Base-by-base conservation (phyloP, 192 early-diverging fungal species). In the Coemansia umbellata region DNA sequence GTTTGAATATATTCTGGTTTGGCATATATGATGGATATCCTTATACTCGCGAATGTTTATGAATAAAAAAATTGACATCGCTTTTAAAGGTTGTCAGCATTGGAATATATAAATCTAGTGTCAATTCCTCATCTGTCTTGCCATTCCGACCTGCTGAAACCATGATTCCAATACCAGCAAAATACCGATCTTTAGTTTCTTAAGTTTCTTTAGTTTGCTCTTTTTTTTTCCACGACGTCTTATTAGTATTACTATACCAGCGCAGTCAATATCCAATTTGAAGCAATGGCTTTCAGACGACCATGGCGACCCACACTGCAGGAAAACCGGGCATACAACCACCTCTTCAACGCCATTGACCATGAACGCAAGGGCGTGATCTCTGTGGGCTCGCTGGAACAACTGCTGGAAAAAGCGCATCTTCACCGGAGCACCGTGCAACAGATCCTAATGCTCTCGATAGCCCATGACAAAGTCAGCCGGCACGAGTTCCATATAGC, bases 241-340 rank as follows among this genome's bases (percentile, higher is more conserved):
- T 39, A 18, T 2, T 18, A n/a, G 3, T 18, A 6, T 39, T 39
- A 5, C 3, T 7, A 39, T 18, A 39, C 4, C 4, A 39, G 15
- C 37, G 4, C 10, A 39, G 21, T n/a, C 37, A 18, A 6, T 7
- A 39, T 39, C 21, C 5, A 39, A 39, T 39, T 2, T 39, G 3
- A 18, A 6, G 37, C 10, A 18, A 10, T 39, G 13, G 21, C 27
- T 18, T 41, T 30, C 40, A 22, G 32, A 22, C 63, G 60, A 15
- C 67, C 67, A 11, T 69, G 67, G 67, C 45, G 67, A 19, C 67
- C 67, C 7, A 47, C 67, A 9, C 45, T 62, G 15, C 55, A 55
- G 31, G 67, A 69, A 45, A 57, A 37, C 5, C 54, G 55, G 13
- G 50, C 49, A 26, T 69, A 63, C 45, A 58, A 58, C 44, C 32